These are phyloP conservation scores for Singerocomus inundabilis DNA, from an alignment of 1,284 basidiomycete species.

Conservation along the genomic window DNA sequence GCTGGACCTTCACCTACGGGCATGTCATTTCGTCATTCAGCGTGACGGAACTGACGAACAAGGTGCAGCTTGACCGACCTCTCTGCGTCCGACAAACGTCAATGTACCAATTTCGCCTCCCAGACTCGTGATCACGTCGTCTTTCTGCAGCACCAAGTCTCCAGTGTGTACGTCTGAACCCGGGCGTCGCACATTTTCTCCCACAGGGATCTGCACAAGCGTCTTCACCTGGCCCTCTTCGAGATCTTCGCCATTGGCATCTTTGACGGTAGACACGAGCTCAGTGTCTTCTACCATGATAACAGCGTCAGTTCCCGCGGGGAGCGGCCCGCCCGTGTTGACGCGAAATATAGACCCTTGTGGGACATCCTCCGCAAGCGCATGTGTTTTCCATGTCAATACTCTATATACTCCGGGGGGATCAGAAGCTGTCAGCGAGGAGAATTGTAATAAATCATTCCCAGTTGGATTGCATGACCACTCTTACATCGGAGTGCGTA, in stretches of 20 bases:
- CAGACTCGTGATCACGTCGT: constrained; percentile 57
- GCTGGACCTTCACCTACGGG: constrained; percentile 61
- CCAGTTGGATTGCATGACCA: neutral
- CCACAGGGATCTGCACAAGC: constrained; percentile 57
- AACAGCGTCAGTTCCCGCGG: constrained; percentile 70
- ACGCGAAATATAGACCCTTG: constrained; percentile 64
- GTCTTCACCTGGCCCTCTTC: constrained; percentile 74
- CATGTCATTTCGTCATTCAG: neutral
- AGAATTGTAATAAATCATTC: constrained; percentile 4
- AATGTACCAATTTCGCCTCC: constrained; percentile 89
- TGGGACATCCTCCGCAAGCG: constrained; percentile 42
- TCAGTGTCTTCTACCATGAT: constrained; percentile 93
- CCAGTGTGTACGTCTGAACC: constrained; percentile 75
- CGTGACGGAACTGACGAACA: neutral
- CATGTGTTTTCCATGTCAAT: constrained; percentile 55
- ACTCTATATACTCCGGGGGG: constrained; percentile 70
- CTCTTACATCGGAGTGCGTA: constrained; percentile 74
- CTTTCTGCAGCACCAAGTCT: constrained; percentile 64
- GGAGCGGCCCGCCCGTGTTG: constrained; percentile 78
- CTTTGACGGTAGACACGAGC: constrained; percentile 50
- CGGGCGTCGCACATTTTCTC: constrained; percentile 72
- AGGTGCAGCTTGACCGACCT: constrained; percentile 42
- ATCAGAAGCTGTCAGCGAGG: constrained; percentile 47
- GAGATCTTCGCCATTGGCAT: constrained; percentile 44
- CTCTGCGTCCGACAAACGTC: constrained; percentile 71